Percentiles rank a stretch among this genome's conserved stretches.
These are phyloP conservation scores for Termitomyces eurrhizus DNA, from an alignment of 768 basidiomycete species.

Conservation along the genomic window DNA sequence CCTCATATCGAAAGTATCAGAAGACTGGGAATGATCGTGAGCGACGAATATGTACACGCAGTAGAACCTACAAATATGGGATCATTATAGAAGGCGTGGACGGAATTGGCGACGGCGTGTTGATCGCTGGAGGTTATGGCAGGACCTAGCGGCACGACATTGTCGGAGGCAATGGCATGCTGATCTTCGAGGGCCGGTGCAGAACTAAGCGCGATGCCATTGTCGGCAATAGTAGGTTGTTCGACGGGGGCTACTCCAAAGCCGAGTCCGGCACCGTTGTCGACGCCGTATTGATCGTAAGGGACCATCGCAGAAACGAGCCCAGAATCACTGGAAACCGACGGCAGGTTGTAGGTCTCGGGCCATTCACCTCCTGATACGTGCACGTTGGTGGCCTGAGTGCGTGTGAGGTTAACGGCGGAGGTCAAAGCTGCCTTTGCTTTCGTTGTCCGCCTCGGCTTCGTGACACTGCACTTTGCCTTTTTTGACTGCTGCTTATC, in stretches of 20 bases:
- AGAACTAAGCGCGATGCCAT: not conserved
- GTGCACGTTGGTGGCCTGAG: not conserved
- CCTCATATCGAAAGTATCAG: not conserved
- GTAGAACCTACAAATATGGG: not conserved
- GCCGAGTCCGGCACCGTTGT: not conserved
- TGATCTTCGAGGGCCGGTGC: not conserved
- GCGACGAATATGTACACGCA: not conserved
- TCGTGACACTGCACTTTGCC: not conserved
- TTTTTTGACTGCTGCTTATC: not conserved
- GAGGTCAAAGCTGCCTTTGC: not conserved
- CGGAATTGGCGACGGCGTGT: not conserved
- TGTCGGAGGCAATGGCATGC: not conserved
- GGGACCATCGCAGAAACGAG: not conserved
- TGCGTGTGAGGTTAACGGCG: not conserved
- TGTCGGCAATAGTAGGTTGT: not conserved
- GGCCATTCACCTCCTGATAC: not conserved
- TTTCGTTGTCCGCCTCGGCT: not conserved
- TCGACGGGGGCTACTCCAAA: not conserved
- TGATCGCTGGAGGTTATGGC: not conserved
- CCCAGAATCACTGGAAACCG: not conserved
- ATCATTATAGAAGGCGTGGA: not conserved
- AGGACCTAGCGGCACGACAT: not conserved
- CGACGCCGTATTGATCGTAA: not conserved
- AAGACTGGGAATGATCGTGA: not conserved
- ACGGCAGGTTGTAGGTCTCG: not conserved